Evolutionary conservation across 345 rosid genomes (phyloP), one percentile per base, ranked within the genome.

Genomic region (Moricandia moricandioides): DNA sequence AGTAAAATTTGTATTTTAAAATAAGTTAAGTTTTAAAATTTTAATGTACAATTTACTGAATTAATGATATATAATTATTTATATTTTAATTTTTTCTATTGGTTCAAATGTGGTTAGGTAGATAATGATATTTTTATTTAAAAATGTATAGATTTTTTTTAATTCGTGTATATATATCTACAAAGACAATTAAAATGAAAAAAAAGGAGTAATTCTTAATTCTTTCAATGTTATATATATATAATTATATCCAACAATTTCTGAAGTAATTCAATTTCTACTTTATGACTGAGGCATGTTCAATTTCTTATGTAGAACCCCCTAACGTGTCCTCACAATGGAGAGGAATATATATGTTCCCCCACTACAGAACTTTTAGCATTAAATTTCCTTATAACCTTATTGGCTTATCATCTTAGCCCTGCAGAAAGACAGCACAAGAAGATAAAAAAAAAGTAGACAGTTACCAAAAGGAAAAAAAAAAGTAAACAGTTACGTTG

Each of bases 371-470:
- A 72, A 72, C 77, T 72, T 78, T 71, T 67, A 39, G 73, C 78
- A 72, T 67, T 78, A 31, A 78, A 34, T 59, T 12, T 51, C 6
- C 9, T 59, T 63, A 37, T 60, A 78, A 72, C 77, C 58, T 72
- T 78, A 61, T 66, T 66, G 66, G 72, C 72, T 78, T 65, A 77
- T 78, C 68, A 78, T 73, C 71, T 71, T 78, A 78, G 72, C 81
- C 37, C 81, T 66, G 64, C 57, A 7, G 76, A 78, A 71, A 64
- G 72, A 64, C 67, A 77, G 80, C 71, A 70, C 34, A 29, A 35
- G 54, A 72, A 72, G 69, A 78, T 78, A 72, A 78, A 72, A 26
- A 56, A 39, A 62, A 69, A 76, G 69, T 55, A 11, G 80, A 70
- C 71, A 59, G 14, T 65, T 65, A 26, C 56, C 34, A 29, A 35